These are phyloP conservation scores for Rhododendron kiyosumense DNA, from an alignment of 148 eudicot genomes.

Conservation along the genomic window DNA sequence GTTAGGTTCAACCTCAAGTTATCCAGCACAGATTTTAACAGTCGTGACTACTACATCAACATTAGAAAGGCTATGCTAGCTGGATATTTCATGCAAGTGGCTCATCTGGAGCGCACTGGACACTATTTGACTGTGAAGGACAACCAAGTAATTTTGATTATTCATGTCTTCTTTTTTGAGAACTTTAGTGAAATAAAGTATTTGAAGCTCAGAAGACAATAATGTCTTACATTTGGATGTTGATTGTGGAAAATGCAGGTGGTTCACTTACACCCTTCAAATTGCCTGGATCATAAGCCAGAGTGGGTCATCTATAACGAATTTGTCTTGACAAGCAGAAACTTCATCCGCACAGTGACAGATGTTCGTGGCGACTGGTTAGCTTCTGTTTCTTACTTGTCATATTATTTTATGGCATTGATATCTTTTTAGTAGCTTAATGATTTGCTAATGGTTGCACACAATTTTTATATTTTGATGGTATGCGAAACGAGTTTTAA, in stretches of 20 bases:
- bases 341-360: slow-evolving; percentile 93
- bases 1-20: slow-evolving; percentile 73
- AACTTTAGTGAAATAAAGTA: background rate
- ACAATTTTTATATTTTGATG: background rate
- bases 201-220: background rate
- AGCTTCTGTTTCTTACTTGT: slow-evolving; percentile 19
- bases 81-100: slow-evolving; percentile 99
- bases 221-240: background rate
- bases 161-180: background rate
- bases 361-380: slow-evolving; percentile 98
- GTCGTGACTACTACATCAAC: slow-evolving; percentile 90
- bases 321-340: slow-evolving; percentile 89
- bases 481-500: background rate
- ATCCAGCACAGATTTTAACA: slow-evolving; percentile 94
- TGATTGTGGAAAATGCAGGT: slow-evolving; percentile 34
- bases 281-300: slow-evolving; percentile 96
- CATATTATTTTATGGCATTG: background rate
- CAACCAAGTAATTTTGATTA: slow-evolving; percentile 59
- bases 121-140: slow-evolving; percentile 94
- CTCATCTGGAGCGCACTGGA: slow-evolving; percentile 87
- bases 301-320: slow-evolving; percentile 99
- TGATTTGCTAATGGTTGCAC: background rate
- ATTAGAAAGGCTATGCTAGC: slow-evolving; percentile 97
- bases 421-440: background rate
- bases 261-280: slow-evolving; percentile 96